A percentile compares a stretch with the other conserved stretches of the same genome.
Evolutionary conservation across 768 basidiomycete species (phyloP).

Genomic region (Lanmaoa pseudosensibilis): DNA sequence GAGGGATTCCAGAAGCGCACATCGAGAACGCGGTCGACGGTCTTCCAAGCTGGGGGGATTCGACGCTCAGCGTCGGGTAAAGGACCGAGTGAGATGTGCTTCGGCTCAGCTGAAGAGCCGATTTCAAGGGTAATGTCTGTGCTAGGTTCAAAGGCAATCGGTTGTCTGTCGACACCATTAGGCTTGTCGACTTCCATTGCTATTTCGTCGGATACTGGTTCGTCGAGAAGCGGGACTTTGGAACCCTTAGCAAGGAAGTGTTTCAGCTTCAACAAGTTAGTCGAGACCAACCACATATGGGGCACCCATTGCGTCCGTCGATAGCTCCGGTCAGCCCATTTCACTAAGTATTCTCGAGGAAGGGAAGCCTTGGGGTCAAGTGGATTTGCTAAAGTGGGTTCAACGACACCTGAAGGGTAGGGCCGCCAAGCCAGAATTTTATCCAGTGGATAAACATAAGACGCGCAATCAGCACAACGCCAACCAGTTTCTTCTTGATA

Average conservation of each 20-base stretch:
- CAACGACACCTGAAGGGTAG: conserved; percentile 63
- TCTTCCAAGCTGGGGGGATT: conserved; percentile 83
- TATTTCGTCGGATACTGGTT: conserved; percentile 35
- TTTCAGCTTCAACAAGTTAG: conserved; percentile 64
- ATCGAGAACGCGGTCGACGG: conserved; percentile 89
- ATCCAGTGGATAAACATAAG: conserved; percentile 68
- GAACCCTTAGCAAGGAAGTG: conserved; percentile 74
- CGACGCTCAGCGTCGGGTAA: conserved; percentile 68
- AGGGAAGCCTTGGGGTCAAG: conserved; percentile 58
- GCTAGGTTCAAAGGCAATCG: conserved; percentile 42
- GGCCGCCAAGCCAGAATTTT: conserved; percentile 93
- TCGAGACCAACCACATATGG: conserved; percentile 84
- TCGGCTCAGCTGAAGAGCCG: conserved; percentile 30
- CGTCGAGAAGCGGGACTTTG: conserved; percentile 62
- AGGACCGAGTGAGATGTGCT: conserved; percentile 36
- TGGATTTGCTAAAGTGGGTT: conserved; percentile 44
- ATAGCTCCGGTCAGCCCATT: conserved; percentile 82
- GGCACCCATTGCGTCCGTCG: conserved; percentile 85
- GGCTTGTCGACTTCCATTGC: conserved; percentile 31
- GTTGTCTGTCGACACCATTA: conserved; percentile 21
- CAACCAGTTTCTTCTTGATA: conserved; percentile 59
- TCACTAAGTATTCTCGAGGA: conserved; percentile 91
- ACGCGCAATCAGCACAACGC: conserved; percentile 78
- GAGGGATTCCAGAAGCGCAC: conserved; percentile 61
- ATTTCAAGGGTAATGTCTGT: conserved; percentile 38